Base-by-base conservation (phyloP, 1,139 yeast species). In the Yamadazyma jaroonii region DNA sequence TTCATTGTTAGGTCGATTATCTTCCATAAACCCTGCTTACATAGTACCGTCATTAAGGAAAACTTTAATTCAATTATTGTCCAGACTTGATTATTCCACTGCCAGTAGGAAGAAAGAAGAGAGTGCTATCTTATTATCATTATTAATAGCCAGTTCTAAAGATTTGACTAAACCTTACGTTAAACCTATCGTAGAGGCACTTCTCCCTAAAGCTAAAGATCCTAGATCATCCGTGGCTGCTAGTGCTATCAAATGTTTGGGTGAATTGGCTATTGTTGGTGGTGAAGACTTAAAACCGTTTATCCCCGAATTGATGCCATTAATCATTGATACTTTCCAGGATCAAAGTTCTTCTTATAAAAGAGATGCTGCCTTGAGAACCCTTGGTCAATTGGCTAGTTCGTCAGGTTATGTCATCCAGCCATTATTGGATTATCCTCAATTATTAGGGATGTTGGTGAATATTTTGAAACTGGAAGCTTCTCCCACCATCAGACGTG, bases 381-480 rank as follows among this genome's bases (percentile, higher is more conserved):
- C 97, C 0, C 64, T 94, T 40, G 97, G 97, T 2, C 96, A 90
- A 53, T 64, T 94, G 26, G 81, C 97, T 0, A 79, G 92, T 12
- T 84, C 95, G 2, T 83, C 97, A 0, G 97, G 97, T 2, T 92
- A 92, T 56, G 98, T 92, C 11, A 89, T 94, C 29, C 94, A 89
- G 42, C 99, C 99, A 1, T 70, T 89, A 35, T 62, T 90, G 26
- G 96, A 90, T 46, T 90, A 89, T 53, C 98, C 98, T 1, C 92
- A 87, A 50, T 67, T 94, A 22, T 65, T 92, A 29, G 90, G 94
- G 7, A 79, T 87, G 61, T 66, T 92, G 28, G 88, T 90, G 3
- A 82, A 81, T 33, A 88, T 92, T 30, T 66, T 92, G 42, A 85
- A 84, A 47, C 80, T 89, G 46, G 97, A 89, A 50, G 78, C 83